These are phyloP conservation scores for Trichocladium uniseriatum DNA, from an alignment of 495 filamentous ascomycete genomes.

Conservation along the genomic window DNA sequence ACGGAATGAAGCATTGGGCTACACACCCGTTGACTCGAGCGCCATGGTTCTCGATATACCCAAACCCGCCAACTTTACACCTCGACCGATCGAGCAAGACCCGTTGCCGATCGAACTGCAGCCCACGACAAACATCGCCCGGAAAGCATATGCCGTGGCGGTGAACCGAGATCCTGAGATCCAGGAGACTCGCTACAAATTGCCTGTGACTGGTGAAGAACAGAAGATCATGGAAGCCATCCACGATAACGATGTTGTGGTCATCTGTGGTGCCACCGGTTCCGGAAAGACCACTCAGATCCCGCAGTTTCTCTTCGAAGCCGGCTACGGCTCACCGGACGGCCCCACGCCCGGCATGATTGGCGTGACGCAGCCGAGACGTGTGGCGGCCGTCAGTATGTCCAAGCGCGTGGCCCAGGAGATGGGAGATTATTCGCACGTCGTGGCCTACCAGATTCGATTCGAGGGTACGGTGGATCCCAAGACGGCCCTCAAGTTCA, in stretches of 20 bases:
- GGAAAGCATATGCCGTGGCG: constrained; percentile 67
- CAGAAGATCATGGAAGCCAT: constrained; percentile 98
- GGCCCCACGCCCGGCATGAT: constrained; percentile 84
- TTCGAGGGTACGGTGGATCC: constrained; percentile 78
- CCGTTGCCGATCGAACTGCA: constrained; percentile 67
- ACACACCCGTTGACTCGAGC: constrained; percentile 28
- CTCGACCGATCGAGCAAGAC: constrained; percentile 58
- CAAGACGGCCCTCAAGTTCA: constrained; percentile 93
- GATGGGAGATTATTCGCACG: constrained; percentile 56
- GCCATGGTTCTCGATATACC: constrained; percentile 32
- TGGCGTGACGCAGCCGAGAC: constrained; percentile 85
- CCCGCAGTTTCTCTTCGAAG: constrained; percentile 90
- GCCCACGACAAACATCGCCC: constrained; percentile 48
- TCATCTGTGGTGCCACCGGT: constrained; percentile 93
- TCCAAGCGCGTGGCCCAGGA: constrained; percentile 84
- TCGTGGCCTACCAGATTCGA: constrained; percentile 87
- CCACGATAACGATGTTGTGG: constrained; percentile 72
- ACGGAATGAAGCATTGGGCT: constrained; percentile 62
- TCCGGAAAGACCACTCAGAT: constrained; percentile 97
- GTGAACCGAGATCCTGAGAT: constrained; percentile 65
- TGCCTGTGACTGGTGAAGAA: constrained; percentile 90
- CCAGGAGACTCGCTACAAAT: constrained; percentile 62
- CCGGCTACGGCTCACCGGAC: constrained; percentile 72
- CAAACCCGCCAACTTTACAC: constrained; percentile 44
- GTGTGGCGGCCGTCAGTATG: constrained; percentile 93